Conservation (phyloP, 148 eudicot genomes). For the Camellia japonica region DNA sequence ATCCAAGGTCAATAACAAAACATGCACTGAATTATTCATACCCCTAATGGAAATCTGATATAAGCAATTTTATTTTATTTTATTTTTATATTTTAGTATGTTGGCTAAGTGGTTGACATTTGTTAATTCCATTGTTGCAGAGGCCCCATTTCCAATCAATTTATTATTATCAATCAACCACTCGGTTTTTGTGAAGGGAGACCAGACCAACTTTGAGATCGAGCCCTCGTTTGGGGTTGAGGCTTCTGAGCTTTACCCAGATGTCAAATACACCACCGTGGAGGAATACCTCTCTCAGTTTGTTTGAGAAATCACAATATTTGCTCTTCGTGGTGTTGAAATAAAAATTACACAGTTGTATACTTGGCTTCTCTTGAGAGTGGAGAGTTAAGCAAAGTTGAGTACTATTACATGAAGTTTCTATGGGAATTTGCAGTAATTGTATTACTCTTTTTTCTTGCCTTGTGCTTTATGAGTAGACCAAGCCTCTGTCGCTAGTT, state of each 20-base stretch:
- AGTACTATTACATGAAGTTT: no score
- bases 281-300: neutral
- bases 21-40: neutral
- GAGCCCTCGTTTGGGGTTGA: constrained; percentile 6
- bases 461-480: no score
- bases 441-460: no score
- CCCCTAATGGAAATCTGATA: neutral
- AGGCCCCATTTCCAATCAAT: constrained; percentile 4
- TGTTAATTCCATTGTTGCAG: neutral
- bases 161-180: neutral
- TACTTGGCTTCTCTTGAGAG: no score
- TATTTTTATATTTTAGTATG: no score
- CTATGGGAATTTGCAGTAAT: no score
- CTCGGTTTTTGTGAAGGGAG: constrained; percentile 7
- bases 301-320: constrained; percentile 2
- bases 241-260: constrained; percentile 8
- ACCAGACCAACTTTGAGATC: constrained; percentile 10
- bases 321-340: no score
- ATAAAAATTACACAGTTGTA: no score
- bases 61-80: no score
- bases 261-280: constrained; percentile 13
- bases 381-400: no score
- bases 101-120: no score
- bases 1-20: neutral
- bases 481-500: no score